These are phyloP conservation scores for Neurospora sp. DNA, from an alignment of 495 filamentous ascomycete species.

Conservation along the genomic window DNA sequence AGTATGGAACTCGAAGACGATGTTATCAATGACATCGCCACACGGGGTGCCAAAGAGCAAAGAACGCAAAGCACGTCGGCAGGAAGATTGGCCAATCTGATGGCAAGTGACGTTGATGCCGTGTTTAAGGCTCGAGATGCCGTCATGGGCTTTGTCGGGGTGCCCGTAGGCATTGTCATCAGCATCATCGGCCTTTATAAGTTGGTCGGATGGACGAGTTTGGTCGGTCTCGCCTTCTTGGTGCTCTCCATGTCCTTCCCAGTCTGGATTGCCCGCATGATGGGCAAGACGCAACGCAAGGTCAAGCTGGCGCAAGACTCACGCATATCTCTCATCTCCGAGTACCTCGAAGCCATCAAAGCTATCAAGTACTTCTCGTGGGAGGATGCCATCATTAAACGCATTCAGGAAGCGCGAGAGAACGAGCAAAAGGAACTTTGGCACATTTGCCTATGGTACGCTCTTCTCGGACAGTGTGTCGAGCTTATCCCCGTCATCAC, in stretches of 20 bases:
- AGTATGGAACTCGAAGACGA: constrained; percentile 37
- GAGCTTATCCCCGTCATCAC: constrained; percentile 33
- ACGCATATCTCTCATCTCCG: constrained; percentile 40
- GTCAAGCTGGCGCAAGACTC: constrained; percentile 39
- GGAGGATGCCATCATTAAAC: constrained; percentile 35
- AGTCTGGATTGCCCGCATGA: constrained; percentile 27
- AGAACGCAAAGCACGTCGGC: constrained; percentile 29
- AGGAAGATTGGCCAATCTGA: constrained; percentile 39
- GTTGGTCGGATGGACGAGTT: constrained; percentile 36
- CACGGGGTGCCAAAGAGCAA: constrained; percentile 16
- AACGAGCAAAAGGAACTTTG: constrained; percentile 40
- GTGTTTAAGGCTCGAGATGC: constrained; percentile 33
- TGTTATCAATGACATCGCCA: constrained; percentile 24
- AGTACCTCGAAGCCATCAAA: constrained; percentile 39
- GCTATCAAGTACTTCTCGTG: constrained; percentile 45
- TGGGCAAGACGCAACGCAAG: constrained; percentile 30
- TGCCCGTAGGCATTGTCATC: constrained; percentile 26
- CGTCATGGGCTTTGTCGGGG: constrained; percentile 26
- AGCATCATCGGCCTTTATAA: constrained; percentile 33
- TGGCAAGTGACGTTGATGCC: constrained; percentile 41
- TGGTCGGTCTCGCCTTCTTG: constrained; percentile 33
- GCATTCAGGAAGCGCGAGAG: constrained; percentile 29
- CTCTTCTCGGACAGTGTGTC: constrained; percentile 20
- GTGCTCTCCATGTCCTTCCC: constrained; percentile 30
- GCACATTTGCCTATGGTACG: constrained; percentile 32